phyloP scores from a whole-genome alignment of 2,329 filamentous ascomycete genomes.

The Simplicillium aogashimaense region DNA sequence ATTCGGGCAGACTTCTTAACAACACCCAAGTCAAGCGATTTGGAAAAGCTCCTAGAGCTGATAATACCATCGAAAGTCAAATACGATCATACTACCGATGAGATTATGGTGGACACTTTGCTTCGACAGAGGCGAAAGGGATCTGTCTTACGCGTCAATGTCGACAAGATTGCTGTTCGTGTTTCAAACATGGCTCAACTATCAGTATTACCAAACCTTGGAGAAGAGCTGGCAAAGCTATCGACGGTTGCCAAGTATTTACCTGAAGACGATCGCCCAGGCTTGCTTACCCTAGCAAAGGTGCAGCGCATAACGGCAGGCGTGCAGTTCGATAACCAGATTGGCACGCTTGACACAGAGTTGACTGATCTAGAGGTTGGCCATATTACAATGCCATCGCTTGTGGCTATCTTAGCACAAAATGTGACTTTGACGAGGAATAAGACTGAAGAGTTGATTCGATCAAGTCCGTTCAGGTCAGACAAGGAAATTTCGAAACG shows the following conservation, averaged over 20 bases:
- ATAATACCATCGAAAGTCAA: constrained; percentile 88
- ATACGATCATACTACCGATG: constrained; percentile 76
- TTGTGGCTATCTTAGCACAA: constrained; percentile 69
- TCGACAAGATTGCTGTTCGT: constrained; percentile 54
- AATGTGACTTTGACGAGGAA: constrained; percentile 55
- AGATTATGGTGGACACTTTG: constrained; percentile 89
- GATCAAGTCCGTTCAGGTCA: constrained; percentile 28
- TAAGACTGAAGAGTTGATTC: constrained; percentile 60
- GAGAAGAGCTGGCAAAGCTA: constrained; percentile 70
- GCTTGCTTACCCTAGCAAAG: constrained; percentile 64
- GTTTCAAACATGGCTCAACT: constrained; percentile 57
- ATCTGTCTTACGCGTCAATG: constrained; percentile 61
- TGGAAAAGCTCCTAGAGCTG: constrained; percentile 72
- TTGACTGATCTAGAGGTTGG: constrained; percentile 58
- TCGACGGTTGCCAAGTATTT: constrained; percentile 89
- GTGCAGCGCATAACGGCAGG: constrained; percentile 53
- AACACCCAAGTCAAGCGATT: constrained; percentile 65
- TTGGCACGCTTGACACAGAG: constrained; percentile 55
- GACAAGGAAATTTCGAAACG: constrained; percentile 14
- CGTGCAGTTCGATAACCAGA: constrained; percentile 54
- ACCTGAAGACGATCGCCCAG: constrained; percentile 89
- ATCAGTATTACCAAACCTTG: constrained; percentile 57
- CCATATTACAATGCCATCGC: constrained; percentile 75
- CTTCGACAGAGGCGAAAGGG: constrained; percentile 80
- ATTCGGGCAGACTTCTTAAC: constrained; percentile 64